Evolutionary conservation across 139 green algal species (phyloP), one percentile per base, ranked within the genome.

Genomic region (Bryopsis sp.): DNA sequence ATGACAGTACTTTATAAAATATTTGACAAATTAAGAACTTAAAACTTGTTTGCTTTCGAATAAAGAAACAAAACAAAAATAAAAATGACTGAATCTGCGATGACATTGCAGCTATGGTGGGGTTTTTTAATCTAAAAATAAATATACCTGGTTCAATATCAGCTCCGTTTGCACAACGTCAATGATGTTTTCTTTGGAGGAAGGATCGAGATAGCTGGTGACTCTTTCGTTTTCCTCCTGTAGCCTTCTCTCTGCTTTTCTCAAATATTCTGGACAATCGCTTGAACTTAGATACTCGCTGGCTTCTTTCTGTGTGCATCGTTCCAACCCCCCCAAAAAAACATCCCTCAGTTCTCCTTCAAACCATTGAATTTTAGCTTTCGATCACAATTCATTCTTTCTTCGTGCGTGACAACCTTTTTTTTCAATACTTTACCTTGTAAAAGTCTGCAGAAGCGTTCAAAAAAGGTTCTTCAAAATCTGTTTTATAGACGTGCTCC

Each of bases 381-480:
- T n/a, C n/a, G n/a, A n/a, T n/a, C n/a, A 43, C 26, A 65, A 7
- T 11, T 24, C 3, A 65, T 26, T 35, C 58, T 22, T 32, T 7
- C 4, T 24, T 65, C 58, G 43, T 7, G 15, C 29, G n/a, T 39
- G 6, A 15, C 39, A 47, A 7, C 24, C 58, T 46, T 39, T 39
- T 24, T 46, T 64, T 19, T 57, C 24, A 2, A 46, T 37, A 15
- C 5, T 60, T 8, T 64, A 90, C 84, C 60, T 81, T 72, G 73
- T 97, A 99, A 72, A 97, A 98, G 29, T 91, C 86, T 2, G 81
- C 67, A 0, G 94, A 86, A 3, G 74, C 77, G 32, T 81, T 76
- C 22, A 99, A 76, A 78, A 97, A 97, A 38, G 77, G 83, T 2
- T 54, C 72, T 84, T 98, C 92, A 82, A 99, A 96, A 39, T 98